These are phyloP conservation scores for Penicillium corylophilum DNA, from an alignment of 2,329 filamentous ascomycete genomes.

Conservation along the genomic window DNA sequence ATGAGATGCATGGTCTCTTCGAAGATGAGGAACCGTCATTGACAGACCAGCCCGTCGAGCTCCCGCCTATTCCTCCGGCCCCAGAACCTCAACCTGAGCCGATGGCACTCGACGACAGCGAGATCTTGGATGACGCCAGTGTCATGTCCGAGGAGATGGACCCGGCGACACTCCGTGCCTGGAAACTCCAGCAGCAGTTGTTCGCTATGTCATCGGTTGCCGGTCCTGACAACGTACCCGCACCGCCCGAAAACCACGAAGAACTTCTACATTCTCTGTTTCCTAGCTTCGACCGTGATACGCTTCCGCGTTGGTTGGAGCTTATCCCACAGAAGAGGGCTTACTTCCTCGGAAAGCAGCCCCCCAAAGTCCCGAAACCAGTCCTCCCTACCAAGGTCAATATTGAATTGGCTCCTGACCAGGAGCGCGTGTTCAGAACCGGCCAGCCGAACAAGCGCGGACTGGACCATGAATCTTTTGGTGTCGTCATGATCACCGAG, in stretches of 20 bases:
- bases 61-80: slow-evolving; percentile 18
- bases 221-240: slow-evolving; percentile 61
- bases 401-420: slow-evolving; percentile 80
- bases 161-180: slow-evolving; percentile 41
- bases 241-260: slow-evolving; percentile 68
- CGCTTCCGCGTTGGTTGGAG: slow-evolving; percentile 75
- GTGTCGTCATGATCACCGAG: slow-evolving; percentile 49
- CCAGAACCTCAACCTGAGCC: slow-evolving; percentile 19
- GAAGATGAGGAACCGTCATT: slow-evolving; percentile 27
- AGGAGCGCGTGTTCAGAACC: slow-evolving; percentile 82
- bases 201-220: slow-evolving; percentile 45
- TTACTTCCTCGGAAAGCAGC: slow-evolving; percentile 74
- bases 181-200: slow-evolving; percentile 48
- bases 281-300: slow-evolving; percentile 74
- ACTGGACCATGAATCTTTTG: slow-evolving; percentile 56
- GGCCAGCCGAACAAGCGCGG: slow-evolving; percentile 57
- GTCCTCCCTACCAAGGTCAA: slow-evolving; percentile 84
- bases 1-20: slow-evolving; percentile 34
- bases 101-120: slow-evolving; percentile 30
- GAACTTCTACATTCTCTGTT: slow-evolving; percentile 78
- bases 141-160: slow-evolving; percentile 42
- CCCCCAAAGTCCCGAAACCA: slow-evolving; percentile 74
- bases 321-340: slow-evolving; percentile 79
- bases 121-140: slow-evolving; percentile 28
- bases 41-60: slow-evolving; percentile 17